phyloP scores from a whole-genome alignment of 768 basidiomycete species.

The Rhodotorula paludigena region DNA sequence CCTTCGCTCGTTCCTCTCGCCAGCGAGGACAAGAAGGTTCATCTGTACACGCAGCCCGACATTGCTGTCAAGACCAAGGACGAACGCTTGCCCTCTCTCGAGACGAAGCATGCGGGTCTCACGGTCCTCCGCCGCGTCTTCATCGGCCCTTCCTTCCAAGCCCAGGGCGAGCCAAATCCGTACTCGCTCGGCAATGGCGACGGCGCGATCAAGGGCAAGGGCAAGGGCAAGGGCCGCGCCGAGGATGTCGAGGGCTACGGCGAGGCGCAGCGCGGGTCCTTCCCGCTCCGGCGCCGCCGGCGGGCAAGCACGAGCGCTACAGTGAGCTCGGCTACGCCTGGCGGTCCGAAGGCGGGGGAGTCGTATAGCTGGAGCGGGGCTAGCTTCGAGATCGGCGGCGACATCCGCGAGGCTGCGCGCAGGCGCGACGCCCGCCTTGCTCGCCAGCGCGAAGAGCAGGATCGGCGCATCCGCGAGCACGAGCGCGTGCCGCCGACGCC shows the following conservation, averaged over 20 bases:
- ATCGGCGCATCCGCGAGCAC: neutral
- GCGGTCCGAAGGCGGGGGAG: neutral
- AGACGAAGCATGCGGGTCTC: slow-evolving; percentile 13
- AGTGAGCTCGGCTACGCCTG: neutral
- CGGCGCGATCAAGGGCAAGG: neutral
- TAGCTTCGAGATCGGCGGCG: slow-evolving; percentile 33
- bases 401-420: slow-evolving; percentile 20
- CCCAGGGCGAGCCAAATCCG: no score
- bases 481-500: neutral
- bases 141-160: slow-evolving; percentile 24
- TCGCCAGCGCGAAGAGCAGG: slow-evolving; percentile 10
- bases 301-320: slow-evolving; percentile 1
- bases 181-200: no score
- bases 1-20: neutral
- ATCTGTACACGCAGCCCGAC: slow-evolving; percentile 9
- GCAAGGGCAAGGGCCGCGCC: slow-evolving; percentile 7
- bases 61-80: neutral
- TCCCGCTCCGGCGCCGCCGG: neutral
- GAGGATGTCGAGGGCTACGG: neutral
- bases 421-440: slow-evolving; percentile 17
- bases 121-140: slow-evolving; percentile 19
- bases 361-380: slow-evolving; percentile 18
- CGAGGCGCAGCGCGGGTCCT: neutral
- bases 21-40: neutral
- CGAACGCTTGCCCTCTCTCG: neutral